Evolutionary conservation across 164 flowering plant genomes (phyloP), one percentile per base, ranked within the genome.

Genomic region (Akebia trifoliata): DNA sequence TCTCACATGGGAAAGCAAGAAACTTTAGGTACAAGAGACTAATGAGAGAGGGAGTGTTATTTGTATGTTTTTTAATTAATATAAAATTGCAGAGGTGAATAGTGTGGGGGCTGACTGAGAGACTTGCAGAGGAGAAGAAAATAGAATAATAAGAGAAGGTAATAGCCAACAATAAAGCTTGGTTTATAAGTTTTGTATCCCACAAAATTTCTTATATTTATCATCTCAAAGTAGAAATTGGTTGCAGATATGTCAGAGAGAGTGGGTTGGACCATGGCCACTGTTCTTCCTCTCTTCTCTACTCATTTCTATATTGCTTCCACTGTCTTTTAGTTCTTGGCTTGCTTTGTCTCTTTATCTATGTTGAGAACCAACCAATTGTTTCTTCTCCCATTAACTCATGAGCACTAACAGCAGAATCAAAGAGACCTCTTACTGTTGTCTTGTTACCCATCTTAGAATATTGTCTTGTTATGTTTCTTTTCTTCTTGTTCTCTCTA

Each of bases 211-310:
- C 12, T 25, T 8, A 53, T 14, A 34, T 44, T 20, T 53, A 18
- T 32, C 21, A 38, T 20, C 32, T 22, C 22, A 22, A 2, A 47
- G 15, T 29, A 22, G 40, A 44, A 35, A 39, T 7, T n/a, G 40
- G 39, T 51, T 26, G 63, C 55, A 44, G 57, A 54, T 64, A 64
- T 60, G 73, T 64, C 73, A 64, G 72, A 57, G 2, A 26, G 54
- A 12, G 32, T 43, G 49, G 50, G 20, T 52, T 52, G 34, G 58
- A 58, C 15, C 48, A 51, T 28, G 2, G 60, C 57, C 59, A 49
- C 72, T 58, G 40, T 54, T 28, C 35, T 54, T 22, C 15, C 22
- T 45, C 42, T 30, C 44, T 18, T 50, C 49, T 12, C 12, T 30
- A 11, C 10, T 20, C 38, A 4, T 24, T 48, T 59, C 7, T 36